These are phyloP conservation scores for Aspergillus melleus DNA, from an alignment of 2,329 filamentous ascomycete species.

Conservation along the genomic window DNA sequence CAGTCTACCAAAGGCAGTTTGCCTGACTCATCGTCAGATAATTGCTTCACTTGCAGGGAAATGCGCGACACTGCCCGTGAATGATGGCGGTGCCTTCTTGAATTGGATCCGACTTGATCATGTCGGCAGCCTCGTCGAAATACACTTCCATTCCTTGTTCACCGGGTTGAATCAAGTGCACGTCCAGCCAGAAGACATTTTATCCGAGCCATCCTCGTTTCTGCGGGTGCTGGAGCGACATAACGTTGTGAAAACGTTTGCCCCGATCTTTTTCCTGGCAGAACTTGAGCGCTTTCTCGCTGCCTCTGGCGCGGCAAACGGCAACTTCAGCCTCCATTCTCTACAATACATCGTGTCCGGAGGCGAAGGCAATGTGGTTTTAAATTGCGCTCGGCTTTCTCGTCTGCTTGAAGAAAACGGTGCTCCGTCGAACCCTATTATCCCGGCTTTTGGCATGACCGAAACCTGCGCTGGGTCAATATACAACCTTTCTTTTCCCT, in stretches of 20 bases:
- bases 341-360: neutral
- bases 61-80: constrained; percentile 24
- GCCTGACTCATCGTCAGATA: constrained; percentile 46
- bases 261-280: constrained; percentile 27
- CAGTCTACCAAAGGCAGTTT: constrained; percentile 53
- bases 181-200: constrained; percentile 15
- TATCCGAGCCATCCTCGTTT: constrained; percentile 40
- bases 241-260: constrained; percentile 24
- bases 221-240: constrained; percentile 43
- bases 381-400: neutral
- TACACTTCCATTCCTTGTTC: constrained; percentile 52
- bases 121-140: constrained; percentile 53
- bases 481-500: neutral
- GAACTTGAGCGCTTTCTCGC: neutral
- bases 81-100: constrained; percentile 37
- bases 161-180: constrained; percentile 21
- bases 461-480: neutral
- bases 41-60: constrained; percentile 46
- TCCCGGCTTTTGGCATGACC: neutral
- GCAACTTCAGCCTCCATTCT: neutral
- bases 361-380: neutral
- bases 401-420: neutral
- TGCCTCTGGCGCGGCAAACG: too few relatives aligned
- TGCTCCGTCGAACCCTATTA: neutral
- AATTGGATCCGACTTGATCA: constrained; percentile 58